Percentiles rank a stretch among this genome's conserved stretches.
These are phyloP conservation scores for Celoporthe dispersa DNA, from an alignment of 2,329 filamentous ascomycete species.

Conservation along the genomic window DNA sequence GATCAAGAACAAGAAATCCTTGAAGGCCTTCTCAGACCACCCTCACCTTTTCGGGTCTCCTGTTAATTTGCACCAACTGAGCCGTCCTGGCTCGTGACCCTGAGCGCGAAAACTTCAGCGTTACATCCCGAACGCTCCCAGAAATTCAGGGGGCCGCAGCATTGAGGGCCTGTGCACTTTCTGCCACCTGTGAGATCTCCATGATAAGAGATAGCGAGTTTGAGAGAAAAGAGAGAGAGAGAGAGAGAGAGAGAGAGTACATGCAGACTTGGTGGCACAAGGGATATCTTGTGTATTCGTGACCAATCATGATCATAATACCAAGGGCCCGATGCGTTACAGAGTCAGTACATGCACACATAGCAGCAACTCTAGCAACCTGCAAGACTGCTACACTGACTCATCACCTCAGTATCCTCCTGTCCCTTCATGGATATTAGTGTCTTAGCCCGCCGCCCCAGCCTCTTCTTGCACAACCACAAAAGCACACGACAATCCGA, in stretches of 20 bases:
- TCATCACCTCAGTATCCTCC: not conserved
- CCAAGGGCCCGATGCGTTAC: not conserved
- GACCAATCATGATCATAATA: not conserved
- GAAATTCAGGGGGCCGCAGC: constrained; percentile 5
- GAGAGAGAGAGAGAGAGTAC: not conserved
- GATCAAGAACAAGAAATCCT: not conserved
- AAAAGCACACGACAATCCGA: not conserved
- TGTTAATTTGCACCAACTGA: not conserved
- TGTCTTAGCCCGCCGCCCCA: no score
- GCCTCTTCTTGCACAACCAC: not conserved
- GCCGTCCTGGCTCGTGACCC: not conserved
- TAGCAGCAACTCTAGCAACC: not conserved
- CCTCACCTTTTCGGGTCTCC: not conserved
- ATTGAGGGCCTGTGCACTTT: constrained; percentile 5
- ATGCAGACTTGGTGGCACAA: not conserved
- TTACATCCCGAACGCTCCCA: constrained; percentile 2
- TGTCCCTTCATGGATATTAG: no score
- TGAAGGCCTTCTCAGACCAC: not conserved
- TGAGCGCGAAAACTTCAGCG: not conserved
- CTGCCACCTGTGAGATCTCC: not conserved
- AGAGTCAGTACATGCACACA: not conserved
- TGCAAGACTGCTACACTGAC: not conserved
- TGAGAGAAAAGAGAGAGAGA: no score
- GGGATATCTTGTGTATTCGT: not conserved
- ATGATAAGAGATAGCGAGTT: not conserved